Evolutionary conservation across 2,329 filamentous ascomycete genomes (phyloP).

Genomic region (Aureobasidium leucospermi): DNA sequence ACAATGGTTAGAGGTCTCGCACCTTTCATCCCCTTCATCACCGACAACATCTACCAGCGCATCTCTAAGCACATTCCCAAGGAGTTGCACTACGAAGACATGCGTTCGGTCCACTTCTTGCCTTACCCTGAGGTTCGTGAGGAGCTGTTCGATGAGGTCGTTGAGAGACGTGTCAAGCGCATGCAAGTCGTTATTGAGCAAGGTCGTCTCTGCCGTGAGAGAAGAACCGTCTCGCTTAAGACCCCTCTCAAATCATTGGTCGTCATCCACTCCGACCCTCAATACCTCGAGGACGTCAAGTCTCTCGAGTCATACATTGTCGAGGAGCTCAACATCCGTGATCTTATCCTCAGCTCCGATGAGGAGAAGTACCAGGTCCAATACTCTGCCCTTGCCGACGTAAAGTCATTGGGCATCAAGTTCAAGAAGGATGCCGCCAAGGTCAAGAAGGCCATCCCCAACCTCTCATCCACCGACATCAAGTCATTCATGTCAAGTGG

Average conservation of each 20-base stretch:
- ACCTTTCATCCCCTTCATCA: constrained; percentile 92
- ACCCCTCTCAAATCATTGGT: constrained; percentile 84
- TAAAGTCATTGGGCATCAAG: constrained; percentile 93
- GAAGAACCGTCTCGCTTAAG: constrained; percentile 77
- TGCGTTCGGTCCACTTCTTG: constrained; percentile 86
- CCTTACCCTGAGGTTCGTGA: constrained; percentile 80
- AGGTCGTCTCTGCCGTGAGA: constrained; percentile 76
- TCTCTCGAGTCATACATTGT: constrained; percentile 81
- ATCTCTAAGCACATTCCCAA: constrained; percentile 76
- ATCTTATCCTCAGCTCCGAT: constrained; percentile 75
- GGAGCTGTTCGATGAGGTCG: constrained; percentile 77
- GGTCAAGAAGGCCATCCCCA: constrained; percentile 84
- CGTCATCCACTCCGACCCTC: constrained; percentile 74
- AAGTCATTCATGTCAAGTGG: constrained; percentile 67
- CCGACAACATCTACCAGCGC: constrained; percentile 85
- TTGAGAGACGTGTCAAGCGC: constrained; percentile 77
- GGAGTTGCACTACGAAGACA: constrained; percentile 58
- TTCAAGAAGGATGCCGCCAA: constrained; percentile 88
- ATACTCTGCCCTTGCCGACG: constrained; percentile 84
- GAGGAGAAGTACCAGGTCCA: constrained; percentile 88
- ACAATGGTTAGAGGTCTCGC: constrained; percentile 82
- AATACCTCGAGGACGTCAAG: constrained; percentile 80
- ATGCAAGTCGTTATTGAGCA: constrained; percentile 98
- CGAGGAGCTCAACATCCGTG: constrained; percentile 85
- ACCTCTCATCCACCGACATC: constrained; percentile 70